Evolutionary conservation across 371 early-diverging fungal genomes (phyloP).

Genomic region (Conidiobolus coronatus): DNA sequence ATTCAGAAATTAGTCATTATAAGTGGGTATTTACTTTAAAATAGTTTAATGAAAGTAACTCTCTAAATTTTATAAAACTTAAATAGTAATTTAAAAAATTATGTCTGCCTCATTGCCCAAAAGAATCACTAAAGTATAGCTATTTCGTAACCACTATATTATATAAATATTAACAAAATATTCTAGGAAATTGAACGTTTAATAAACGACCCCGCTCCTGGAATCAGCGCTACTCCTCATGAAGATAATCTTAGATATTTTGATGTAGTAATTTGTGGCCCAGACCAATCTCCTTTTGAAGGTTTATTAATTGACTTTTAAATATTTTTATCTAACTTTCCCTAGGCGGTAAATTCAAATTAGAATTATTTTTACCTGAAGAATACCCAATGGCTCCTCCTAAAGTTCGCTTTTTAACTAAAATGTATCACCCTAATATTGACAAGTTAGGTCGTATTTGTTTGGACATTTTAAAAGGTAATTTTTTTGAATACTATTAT

Average conservation of each 20-base stretch:
- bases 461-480: constrained; percentile 94
- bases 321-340: not conserved
- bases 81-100: too few species aligned
- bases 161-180: too few species aligned
- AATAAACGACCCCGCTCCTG: constrained; percentile 86
- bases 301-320: constrained; percentile 20
- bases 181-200: constrained; percentile 85
- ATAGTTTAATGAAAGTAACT: too few species aligned
- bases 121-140: too few species aligned
- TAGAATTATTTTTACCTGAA: constrained; percentile 91
- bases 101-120: too few species aligned
- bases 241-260: constrained; percentile 93
- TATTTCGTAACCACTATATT: too few species aligned
- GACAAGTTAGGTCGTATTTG: constrained; percentile 98
- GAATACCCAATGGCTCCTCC: constrained; percentile 99
- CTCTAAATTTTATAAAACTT: too few species aligned
- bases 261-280: constrained; percentile 93
- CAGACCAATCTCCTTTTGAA: constrained; percentile 91
- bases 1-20: too few species aligned
- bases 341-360: constrained; percentile 81
- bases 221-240: constrained; percentile 74
- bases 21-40: too few species aligned
- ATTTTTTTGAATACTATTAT: constrained; percentile 2
- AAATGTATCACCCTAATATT: constrained; percentile 99
- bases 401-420: constrained; percentile 93